phyloP scores from a whole-genome alignment of 345 rosid species.

The Jatropha curcas region DNA sequence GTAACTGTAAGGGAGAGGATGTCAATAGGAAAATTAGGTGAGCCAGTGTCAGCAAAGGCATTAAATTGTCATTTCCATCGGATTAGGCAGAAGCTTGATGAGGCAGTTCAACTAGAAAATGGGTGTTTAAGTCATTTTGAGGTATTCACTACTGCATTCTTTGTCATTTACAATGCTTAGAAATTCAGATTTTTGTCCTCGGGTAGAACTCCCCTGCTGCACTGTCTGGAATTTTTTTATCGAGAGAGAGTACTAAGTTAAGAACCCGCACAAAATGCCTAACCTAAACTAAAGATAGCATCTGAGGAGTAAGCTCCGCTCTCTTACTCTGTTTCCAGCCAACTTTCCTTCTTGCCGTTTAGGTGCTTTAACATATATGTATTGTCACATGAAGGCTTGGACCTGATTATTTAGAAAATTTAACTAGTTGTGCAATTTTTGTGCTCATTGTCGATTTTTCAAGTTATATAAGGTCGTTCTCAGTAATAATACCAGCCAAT shows the following conservation, averaged over 20 bases:
- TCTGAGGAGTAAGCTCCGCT: no score
- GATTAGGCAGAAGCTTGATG: constrained; percentile 55
- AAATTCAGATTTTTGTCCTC: neutral
- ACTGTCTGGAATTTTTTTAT: neutral
- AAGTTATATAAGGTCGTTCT: neutral
- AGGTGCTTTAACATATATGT: neutral
- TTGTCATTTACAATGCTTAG: neutral
- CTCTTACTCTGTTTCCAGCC: neutral
- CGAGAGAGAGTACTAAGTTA: neutral
- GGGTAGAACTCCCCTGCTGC: neutral
- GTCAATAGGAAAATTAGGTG: constrained; percentile 53
- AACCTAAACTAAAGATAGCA: neutral
- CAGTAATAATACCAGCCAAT: no score
- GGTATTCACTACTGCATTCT: constrained; percentile 38
- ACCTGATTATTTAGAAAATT: neutral
- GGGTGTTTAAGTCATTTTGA: constrained; percentile 85
- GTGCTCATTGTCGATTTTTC: neutral
- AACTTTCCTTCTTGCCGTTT: neutral
- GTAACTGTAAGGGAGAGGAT: constrained; percentile 79
- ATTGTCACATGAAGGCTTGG: neutral
- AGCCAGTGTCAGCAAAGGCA: constrained; percentile 55
- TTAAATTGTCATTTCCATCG: constrained; percentile 56
- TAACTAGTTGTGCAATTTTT: neutral
- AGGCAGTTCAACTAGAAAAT: constrained; percentile 56
- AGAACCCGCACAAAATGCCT: no score